phyloP scores from a whole-genome alignment of 139 green algal species.

The Choricystis sp. region DNA sequence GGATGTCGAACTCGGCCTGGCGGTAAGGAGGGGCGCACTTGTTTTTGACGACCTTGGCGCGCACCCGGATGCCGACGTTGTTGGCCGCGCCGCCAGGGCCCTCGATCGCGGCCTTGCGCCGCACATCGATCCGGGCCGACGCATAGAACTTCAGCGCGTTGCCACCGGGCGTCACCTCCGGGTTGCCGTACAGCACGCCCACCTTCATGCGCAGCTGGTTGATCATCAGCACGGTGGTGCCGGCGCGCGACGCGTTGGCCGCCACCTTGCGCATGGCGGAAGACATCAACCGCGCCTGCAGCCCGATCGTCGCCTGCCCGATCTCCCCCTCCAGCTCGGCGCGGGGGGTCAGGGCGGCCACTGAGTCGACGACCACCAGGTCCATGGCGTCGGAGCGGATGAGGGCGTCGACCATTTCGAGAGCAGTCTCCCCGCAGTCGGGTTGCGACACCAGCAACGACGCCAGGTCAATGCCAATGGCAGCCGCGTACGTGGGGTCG shows the following conservation, averaged over 20 bases:
- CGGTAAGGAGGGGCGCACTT: constrained; percentile 66
- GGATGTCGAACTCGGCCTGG: constrained; percentile 77
- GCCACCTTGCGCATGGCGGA: constrained; percentile 79
- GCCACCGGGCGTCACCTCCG: constrained; percentile 81
- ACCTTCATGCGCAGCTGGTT: constrained; percentile 91
- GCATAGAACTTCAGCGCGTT: constrained; percentile 93
- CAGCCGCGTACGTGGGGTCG: constrained; percentile 62
- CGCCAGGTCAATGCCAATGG: constrained; percentile 48
- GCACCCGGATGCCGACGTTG: constrained; percentile 56
- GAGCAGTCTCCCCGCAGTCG: constrained; percentile 60
- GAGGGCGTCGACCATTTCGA: constrained; percentile 72
- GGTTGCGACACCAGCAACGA: constrained; percentile 55
- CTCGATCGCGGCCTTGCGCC: constrained; percentile 48
- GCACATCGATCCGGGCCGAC: constrained; percentile 32
- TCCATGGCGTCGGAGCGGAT: constrained; percentile 47
- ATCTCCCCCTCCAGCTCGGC: constrained; percentile 89
- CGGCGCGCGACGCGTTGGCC: constrained; percentile 49
- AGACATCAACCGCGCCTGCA: constrained; percentile 87
- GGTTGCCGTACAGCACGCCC: constrained; percentile 80
- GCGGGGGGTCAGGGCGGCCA: constrained; percentile 73
- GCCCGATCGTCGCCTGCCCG: constrained; percentile 45
- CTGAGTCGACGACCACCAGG: constrained; percentile 82
- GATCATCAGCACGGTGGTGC: constrained; percentile 78
- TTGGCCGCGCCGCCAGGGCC: constrained; percentile 15
- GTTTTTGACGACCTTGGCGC: constrained; percentile 81